These are phyloP conservation scores for Carex littledalei DNA, from an alignment of 176 grass and related monocot species.

Conservation along the genomic window DNA sequence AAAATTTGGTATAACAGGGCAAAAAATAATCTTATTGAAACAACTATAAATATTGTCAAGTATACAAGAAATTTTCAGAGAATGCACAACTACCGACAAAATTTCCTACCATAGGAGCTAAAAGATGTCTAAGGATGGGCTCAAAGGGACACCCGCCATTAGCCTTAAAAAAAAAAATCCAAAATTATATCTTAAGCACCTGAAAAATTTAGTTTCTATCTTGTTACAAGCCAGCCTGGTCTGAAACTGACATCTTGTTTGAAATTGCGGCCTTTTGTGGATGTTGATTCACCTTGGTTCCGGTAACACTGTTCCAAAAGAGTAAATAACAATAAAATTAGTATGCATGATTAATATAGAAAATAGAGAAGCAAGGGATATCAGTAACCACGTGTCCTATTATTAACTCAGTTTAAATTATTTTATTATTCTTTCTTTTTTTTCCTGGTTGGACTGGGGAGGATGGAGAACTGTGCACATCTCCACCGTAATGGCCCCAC, in stretches of 20 bases:
- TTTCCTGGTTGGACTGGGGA: background rate
- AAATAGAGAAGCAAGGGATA: background rate
- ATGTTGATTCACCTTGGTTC: constrained; percentile 76
- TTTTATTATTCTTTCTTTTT: background rate
- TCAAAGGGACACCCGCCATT: background rate
- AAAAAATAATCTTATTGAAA: background rate
- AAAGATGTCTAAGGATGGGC: background rate
- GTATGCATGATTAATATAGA: background rate
- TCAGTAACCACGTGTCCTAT: background rate
- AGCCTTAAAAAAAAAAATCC: background rate
- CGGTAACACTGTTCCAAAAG: constrained; percentile 68
- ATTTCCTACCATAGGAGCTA: background rate
- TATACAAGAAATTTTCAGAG: background rate
- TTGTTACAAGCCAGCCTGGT: constrained; percentile 69
- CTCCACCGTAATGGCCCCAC: background rate
- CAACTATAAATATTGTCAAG: background rate
- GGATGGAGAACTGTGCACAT: background rate
- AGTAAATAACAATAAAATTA: constrained; percentile 17
- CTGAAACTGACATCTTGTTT: constrained; percentile 70
- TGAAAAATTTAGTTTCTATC: constrained; percentile 30
- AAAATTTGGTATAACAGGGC: background rate
- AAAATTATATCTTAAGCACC: background rate
- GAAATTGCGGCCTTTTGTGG: constrained; percentile 37
- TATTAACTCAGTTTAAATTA: background rate
- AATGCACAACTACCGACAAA: background rate